phyloP scores from a whole-genome alignment of 176 grass and related monocot genomes.

The Aegilops umbellulata region DNA sequence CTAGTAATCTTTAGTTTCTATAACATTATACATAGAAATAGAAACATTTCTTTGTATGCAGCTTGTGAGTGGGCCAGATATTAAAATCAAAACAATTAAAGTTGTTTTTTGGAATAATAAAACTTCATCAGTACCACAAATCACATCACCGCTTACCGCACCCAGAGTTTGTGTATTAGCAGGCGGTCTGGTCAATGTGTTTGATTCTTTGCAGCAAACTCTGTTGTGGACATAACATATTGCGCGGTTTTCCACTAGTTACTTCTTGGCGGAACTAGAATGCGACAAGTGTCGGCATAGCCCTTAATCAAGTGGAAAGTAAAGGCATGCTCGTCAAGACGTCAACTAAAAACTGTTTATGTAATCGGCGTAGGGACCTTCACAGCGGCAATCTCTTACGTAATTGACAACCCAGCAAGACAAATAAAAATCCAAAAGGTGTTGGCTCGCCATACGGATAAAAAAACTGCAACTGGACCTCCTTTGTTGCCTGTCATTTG shows the following conservation, averaged over 20 bases:
- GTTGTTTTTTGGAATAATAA: not conserved
- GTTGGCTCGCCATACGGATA: not conserved
- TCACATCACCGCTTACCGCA: not conserved
- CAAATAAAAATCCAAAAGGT: not conserved
- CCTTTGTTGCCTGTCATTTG: conserved; percentile 35
- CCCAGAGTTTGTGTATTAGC: not conserved
- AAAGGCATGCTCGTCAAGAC: not conserved
- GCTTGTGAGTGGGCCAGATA: not conserved
- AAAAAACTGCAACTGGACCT: not conserved
- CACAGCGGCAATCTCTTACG: not conserved
- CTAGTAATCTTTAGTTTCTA: not conserved
- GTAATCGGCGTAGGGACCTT: not conserved
- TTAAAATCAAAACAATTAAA: not conserved
- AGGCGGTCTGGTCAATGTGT: conserved; percentile 14
- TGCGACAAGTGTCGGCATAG: not conserved
- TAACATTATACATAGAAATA: not conserved
- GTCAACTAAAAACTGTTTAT: not conserved
- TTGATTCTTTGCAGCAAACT: not conserved
- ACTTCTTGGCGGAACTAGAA: not conserved
- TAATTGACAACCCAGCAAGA: conserved; percentile 29
- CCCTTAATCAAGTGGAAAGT: not conserved
- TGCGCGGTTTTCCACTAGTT: not conserved
- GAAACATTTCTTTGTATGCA: not conserved
- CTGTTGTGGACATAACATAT: not conserved
- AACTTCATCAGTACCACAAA: not conserved